Evolutionary conservation across 83 land plant species (phyloP).

Genomic region (Diphasiastrum complanatum): DNA sequence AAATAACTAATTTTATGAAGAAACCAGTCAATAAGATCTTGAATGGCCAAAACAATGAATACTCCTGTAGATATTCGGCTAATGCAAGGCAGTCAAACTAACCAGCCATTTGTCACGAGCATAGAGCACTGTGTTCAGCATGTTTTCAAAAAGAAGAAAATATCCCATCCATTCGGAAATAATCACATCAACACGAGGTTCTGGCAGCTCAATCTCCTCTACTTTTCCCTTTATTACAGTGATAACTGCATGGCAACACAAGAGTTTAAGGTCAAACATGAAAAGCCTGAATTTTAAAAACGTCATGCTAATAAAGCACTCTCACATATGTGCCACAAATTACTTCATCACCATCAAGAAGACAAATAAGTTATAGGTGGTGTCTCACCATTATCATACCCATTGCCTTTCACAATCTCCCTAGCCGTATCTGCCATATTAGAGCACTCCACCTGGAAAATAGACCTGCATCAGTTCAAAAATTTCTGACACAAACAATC

Average conservation of each 20-base stretch:
- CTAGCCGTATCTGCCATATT: conserved; percentile 90
- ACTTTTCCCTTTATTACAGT: conserved; percentile 92
- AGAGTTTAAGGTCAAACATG: background rate
- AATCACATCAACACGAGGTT: conserved; percentile 73
- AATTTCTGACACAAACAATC: background rate
- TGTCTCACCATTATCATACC: conserved; percentile 69
- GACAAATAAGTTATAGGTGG: background rate
- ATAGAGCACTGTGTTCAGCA: conserved; percentile 90
- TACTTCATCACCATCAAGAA: background rate
- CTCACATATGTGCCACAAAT: background rate
- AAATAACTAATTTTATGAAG: too few relatives aligned
- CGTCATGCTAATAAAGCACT: background rate
- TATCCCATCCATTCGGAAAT: conserved; percentile 99
- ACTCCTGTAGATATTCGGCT: too few relatives aligned
- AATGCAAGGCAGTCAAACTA: conserved; percentile 27
- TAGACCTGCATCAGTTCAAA: background rate
- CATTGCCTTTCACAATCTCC: conserved; percentile 79
- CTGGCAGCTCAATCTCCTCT: conserved; percentile 86
- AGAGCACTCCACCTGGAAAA: conserved; percentile 87
- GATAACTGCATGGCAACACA: conserved; percentile 50
- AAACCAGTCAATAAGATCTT: too few relatives aligned
- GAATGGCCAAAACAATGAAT: too few relatives aligned
- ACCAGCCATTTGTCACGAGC: conserved; percentile 99
- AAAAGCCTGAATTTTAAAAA: background rate
- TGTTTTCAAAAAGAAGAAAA: conserved; percentile 89